Conservation (phyloP, 768 basidiomycete species). For the Rickenella mellea region DNA sequence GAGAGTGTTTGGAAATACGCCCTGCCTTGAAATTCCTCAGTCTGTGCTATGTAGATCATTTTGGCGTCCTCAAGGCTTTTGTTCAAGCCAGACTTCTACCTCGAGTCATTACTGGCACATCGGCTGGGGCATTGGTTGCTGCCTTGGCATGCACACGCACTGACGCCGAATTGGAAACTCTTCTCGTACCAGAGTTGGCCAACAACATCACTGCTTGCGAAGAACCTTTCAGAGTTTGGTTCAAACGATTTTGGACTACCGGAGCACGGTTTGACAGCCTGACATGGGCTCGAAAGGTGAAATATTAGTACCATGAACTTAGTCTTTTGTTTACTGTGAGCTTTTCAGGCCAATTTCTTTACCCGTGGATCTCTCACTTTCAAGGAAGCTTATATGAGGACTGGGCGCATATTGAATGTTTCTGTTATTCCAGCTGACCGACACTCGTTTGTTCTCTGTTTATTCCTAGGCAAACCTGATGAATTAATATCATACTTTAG, state of each 20-base stretch:
- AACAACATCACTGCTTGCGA: constrained; percentile 75
- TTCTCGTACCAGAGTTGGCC: constrained; percentile 79
- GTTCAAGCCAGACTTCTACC: constrained; percentile 81
- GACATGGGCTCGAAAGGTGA: constrained; percentile 82
- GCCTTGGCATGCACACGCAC: constrained; percentile 79
- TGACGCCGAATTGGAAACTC: constrained; percentile 69
- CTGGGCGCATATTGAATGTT: constrained; percentile 88
- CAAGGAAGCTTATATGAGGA: constrained; percentile 86
- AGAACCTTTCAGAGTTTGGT: constrained; percentile 64
- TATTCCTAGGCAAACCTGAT: background rate
- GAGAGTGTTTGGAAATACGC: constrained; percentile 14
- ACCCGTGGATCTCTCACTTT: constrained; percentile 93
- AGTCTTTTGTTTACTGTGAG: background rate
- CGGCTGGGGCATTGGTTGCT: constrained; percentile 79
- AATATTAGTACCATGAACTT: constrained; percentile 5
- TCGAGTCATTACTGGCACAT: constrained; percentile 89
- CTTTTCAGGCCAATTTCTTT: constrained; percentile 68
- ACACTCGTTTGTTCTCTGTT: constrained; percentile 52
- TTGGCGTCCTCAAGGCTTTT: constrained; percentile 89
- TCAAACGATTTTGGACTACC: constrained; percentile 66
- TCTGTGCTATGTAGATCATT: constrained; percentile 46
- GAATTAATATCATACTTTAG: constrained; percentile 27
- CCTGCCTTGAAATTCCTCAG: background rate
- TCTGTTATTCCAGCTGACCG: constrained; percentile 87
- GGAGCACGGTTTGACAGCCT: constrained; percentile 95